Evolutionary conservation across 495 filamentous ascomycete species (phyloP).

Genomic region (Podospora comata): DNA sequence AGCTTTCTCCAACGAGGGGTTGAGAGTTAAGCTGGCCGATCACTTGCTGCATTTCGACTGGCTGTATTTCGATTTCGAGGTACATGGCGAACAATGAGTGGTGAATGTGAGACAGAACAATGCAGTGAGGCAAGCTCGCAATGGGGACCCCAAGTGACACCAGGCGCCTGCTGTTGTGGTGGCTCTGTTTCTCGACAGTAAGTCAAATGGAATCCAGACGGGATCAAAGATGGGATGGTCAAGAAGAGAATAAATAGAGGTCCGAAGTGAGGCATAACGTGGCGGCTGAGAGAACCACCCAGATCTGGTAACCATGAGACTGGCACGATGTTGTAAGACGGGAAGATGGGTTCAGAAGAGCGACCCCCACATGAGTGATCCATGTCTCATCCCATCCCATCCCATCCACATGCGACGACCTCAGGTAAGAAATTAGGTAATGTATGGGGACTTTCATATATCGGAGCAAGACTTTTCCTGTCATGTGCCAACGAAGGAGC

Average conservation of each 20-base stretch:
- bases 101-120: not conserved
- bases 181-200: not conserved
- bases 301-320: not conserved
- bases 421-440: not conserved
- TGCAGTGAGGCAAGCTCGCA: constrained; percentile 5
- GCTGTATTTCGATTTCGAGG: not conserved
- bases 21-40: not conserved
- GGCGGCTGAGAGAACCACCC: not conserved
- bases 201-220: not conserved
- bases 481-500: not conserved
- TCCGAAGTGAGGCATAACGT: not conserved
- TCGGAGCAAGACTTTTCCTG: not conserved
- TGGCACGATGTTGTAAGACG: not conserved
- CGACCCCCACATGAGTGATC: not conserved
- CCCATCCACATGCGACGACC: not conserved
- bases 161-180: not conserved
- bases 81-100: not conserved
- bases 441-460: not conserved
- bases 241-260: not conserved
- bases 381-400: not conserved
- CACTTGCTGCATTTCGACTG: constrained; percentile 1
- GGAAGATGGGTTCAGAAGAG: not conserved
- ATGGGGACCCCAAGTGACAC: constrained; percentile 2
- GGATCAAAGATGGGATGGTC: not conserved
- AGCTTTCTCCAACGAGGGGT: constrained; percentile 14